Evolutionary conservation across 306 rosid species (phyloP).

Genomic region (Prunus mira): DNA sequence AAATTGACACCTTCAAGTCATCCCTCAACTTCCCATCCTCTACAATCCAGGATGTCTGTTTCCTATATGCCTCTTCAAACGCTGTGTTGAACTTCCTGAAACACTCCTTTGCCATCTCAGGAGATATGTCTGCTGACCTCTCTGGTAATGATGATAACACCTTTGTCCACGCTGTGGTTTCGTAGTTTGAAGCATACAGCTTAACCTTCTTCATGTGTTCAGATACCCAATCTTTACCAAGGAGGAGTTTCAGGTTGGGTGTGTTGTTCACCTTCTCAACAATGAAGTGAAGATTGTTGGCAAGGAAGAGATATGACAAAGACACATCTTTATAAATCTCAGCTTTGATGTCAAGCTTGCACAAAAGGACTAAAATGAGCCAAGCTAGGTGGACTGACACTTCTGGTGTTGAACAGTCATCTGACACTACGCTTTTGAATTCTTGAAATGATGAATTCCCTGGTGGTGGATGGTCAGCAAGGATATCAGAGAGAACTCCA

Average conservation of each 20-base stretch:
- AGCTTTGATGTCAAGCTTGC: constrained; percentile 52
- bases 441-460: constrained; percentile 19
- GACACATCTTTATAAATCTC: constrained; percentile 44
- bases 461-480: constrained; percentile 26
- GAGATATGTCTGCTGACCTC: constrained; percentile 5
- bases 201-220: constrained; percentile 36
- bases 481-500: constrained; percentile 32
- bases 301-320: constrained; percentile 45
- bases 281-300: constrained; percentile 47
- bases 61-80: constrained; percentile 44
- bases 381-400: constrained; percentile 41
- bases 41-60: constrained; percentile 48
- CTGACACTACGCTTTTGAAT: constrained; percentile 13
- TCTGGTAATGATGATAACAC: constrained; percentile 38
- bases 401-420: constrained; percentile 21
- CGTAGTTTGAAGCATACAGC: constrained; percentile 36
- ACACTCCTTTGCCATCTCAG: constrained; percentile 29
- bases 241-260: constrained; percentile 28
- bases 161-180: constrained; percentile 44
- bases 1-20: constrained; percentile 41
- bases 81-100: constrained; percentile 32
- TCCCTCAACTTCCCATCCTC: constrained; percentile 40
- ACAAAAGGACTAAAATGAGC: constrained; percentile 47
- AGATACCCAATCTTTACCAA: constrained; percentile 42
- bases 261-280: constrained; percentile 34